phyloP scores from a whole-genome alignment of 164 flowering plant genomes.

The Tetracentron sinense region DNA sequence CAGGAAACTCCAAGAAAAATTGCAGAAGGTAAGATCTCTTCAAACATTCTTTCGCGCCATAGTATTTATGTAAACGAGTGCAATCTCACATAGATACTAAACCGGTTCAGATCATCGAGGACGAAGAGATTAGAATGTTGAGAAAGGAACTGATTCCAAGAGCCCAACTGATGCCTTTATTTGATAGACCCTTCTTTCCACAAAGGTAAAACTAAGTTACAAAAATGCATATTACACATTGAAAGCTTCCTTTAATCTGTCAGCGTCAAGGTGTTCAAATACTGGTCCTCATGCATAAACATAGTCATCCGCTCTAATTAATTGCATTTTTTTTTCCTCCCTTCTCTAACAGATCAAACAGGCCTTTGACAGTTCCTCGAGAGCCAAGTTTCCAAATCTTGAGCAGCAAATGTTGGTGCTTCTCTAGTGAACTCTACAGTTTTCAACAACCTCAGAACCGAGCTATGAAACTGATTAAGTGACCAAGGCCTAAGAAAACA shows the following conservation, averaged over 20 bases:
- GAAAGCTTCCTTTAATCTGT: no score
- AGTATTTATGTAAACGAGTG: no score
- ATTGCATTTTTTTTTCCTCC: neutral
- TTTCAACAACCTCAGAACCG: conserved; percentile 13
- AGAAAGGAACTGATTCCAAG: conserved; percentile 82
- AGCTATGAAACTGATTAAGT: conserved; percentile 14
- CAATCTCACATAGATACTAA: neutral
- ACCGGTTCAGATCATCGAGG: conserved; percentile 54
- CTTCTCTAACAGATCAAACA: conserved; percentile 44
- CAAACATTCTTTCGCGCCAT: neutral
- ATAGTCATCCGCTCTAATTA: no score
- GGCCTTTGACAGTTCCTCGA: conserved; percentile 65
- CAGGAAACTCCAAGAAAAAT: conserved; percentile 44
- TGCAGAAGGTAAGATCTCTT: conserved; percentile 44
- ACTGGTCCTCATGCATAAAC: no score
- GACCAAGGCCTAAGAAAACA: no score
- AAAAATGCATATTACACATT: no score
- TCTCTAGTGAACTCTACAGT: neutral
- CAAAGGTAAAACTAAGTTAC: conserved; percentile 55
- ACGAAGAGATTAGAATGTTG: conserved; percentile 64
- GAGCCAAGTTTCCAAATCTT: conserved; percentile 49
- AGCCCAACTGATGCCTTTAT: conserved; percentile 81
- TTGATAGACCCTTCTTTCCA: conserved; percentile 75
- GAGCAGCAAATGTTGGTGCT: conserved; percentile 30
- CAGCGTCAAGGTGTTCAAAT: no score